These are phyloP conservation scores for Stephania yunnanensis DNA, from an alignment of 164 flowering plant species.

Conservation along the genomic window DNA sequence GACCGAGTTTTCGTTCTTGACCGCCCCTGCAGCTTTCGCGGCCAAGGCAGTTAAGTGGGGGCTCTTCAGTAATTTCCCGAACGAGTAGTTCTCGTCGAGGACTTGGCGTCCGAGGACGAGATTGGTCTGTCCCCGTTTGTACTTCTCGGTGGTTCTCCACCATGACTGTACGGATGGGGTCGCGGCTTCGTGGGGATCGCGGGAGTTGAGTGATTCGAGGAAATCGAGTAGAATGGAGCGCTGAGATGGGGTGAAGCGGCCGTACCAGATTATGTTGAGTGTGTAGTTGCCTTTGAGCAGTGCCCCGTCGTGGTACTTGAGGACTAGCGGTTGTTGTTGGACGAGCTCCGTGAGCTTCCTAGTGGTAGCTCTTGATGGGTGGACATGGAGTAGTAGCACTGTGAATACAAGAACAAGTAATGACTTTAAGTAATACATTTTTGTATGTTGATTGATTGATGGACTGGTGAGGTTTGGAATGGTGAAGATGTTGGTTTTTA, in stretches of 20 bases:
- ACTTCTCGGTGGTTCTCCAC: conserved; percentile 34
- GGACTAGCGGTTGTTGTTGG: conserved; percentile 34
- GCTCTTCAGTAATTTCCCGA: conserved; percentile 44
- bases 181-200: not conserved
- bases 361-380: conserved; percentile 16
- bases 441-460: too few species aligned
- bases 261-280: conserved; percentile 52
- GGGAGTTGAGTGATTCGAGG: conserved; percentile 5
- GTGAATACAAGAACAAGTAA: not conserved
- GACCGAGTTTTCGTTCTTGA: conserved; percentile 21
- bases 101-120: conserved; percentile 30
- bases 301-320: conserved; percentile 62
- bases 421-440: too few species aligned
- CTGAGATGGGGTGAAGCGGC: conserved; percentile 21
- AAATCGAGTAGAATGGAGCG: conserved; percentile 6
- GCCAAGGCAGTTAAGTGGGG: conserved; percentile 1
- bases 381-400: not conserved
- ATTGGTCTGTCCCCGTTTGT: conserved; percentile 9
- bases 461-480: too few species aligned
- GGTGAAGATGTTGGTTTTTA: not conserved
- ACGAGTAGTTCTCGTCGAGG: conserved; percentile 42
- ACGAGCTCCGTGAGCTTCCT: conserved; percentile 34
- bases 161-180: conserved; percentile 35
- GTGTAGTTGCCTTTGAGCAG: conserved; percentile 60
- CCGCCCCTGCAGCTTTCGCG: not conserved